These are phyloP conservation scores for Plasmodium coatneyi DNA, from an alignment of 169 alveolate genomes.

Conservation along the genomic window DNA sequence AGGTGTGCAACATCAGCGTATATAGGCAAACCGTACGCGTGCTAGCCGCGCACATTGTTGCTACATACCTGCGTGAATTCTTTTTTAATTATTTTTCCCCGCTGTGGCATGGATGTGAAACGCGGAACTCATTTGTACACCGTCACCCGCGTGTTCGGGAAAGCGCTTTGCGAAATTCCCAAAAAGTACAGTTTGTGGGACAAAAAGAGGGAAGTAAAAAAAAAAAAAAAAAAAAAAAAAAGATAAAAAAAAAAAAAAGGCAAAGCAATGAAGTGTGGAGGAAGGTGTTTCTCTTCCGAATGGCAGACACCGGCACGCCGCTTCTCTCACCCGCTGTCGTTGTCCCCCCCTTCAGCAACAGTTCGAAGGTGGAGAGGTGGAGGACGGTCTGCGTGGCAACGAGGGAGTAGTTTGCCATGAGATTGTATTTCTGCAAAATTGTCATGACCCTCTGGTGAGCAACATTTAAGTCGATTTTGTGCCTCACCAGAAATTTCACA, in stretches of 20 bases:
- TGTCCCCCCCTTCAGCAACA: slow-evolving; percentile 8
- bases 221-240: background rate
- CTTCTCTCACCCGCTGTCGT: background rate
- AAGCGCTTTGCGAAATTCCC: background rate
- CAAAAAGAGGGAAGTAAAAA: background rate
- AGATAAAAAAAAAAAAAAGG: background rate
- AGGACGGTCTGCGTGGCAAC: slow-evolving; percentile 70
- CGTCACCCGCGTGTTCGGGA: background rate
- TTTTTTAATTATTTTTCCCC: background rate
- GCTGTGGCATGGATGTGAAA: background rate
- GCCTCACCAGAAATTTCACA: slow-evolving; percentile 39
- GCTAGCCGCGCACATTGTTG: background rate
- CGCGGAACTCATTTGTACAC: background rate
- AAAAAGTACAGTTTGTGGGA: background rate
- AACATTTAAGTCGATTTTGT: slow-evolving; percentile 67
- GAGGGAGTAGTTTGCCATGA: slow-evolving; percentile 65
- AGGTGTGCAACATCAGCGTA: background rate
- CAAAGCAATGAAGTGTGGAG: background rate
- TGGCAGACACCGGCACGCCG: background rate
- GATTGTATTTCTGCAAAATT: slow-evolving; percentile 28
- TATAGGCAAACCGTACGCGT: background rate
- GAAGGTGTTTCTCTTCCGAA: background rate
- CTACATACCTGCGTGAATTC: background rate
- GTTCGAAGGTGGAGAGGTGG: slow-evolving; percentile 29
- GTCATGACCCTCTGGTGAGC: slow-evolving; percentile 67